Conservation (phyloP, 83 land plant species). For the Picea abies region DNA sequence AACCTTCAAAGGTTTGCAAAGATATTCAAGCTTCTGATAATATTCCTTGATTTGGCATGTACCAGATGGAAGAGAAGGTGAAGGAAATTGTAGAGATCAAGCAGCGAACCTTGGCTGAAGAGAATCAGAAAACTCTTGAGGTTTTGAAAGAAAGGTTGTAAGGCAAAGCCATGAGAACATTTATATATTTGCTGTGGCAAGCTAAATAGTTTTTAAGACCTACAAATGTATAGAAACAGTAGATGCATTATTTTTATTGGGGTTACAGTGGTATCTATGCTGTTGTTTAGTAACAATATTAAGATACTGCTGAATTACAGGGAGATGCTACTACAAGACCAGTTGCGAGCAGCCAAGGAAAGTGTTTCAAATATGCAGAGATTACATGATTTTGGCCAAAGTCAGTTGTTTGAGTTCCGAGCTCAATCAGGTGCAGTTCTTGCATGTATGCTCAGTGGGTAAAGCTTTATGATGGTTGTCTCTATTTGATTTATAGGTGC, state of each 20-base stretch:
- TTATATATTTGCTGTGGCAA: constrained; percentile 2
- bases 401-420: constrained; percentile 92
- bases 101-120: constrained; percentile 94
- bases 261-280: not conserved
- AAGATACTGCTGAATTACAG: constrained; percentile 34
- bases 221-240: not conserved
- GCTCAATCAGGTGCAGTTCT: constrained; percentile 77
- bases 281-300: constrained; percentile 5
- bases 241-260: not conserved
- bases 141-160: constrained; percentile 87
- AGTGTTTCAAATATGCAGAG: constrained; percentile 93
- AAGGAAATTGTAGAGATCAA: constrained; percentile 96
- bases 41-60: not conserved
- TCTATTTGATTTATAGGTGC: too few species aligned
- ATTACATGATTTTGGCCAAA: constrained; percentile 95
- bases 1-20: not conserved
- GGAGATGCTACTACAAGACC: constrained; percentile 87
- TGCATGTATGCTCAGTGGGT: not conserved
- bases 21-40: not conserved
- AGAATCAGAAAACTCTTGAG: constrained; percentile 93
- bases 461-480: too few species aligned
- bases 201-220: not conserved
- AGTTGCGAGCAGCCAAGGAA: constrained; percentile 87
- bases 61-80: constrained; percentile 96
- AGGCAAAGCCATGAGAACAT: not conserved